These are phyloP conservation scores for Rhynchospora tenuis DNA, from an alignment of 176 grass and related monocot genomes.

Conservation along the genomic window DNA sequence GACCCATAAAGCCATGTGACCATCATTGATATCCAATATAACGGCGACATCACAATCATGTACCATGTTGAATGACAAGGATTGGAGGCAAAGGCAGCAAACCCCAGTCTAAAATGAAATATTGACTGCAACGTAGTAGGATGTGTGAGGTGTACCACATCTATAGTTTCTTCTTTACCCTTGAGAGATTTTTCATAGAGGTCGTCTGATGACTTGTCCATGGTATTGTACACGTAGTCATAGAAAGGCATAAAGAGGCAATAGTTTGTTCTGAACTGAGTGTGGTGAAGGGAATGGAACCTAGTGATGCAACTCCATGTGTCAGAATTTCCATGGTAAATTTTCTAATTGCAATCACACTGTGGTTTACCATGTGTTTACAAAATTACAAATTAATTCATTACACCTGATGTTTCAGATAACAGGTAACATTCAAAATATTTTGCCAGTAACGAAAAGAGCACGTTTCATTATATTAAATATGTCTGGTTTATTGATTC, in stretches of 20 bases:
- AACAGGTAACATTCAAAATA: neutral
- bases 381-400: neutral
- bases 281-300: conserved; percentile 95
- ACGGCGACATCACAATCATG: conserved; percentile 45
- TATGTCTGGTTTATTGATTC: neutral
- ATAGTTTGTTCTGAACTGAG: conserved; percentile 81
- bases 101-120: conserved; percentile 67
- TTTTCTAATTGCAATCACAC: neutral
- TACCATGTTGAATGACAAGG: conserved; percentile 58
- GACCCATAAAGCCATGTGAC: conserved; percentile 49
- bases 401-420: neutral
- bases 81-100: conserved; percentile 63
- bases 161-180: conserved; percentile 38
- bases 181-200: conserved; percentile 65
- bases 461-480: neutral
- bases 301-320: conserved; percentile 22
- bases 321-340: neutral
- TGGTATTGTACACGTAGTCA: conserved; percentile 77
- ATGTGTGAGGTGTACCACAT: conserved; percentile 76
- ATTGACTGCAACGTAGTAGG: conserved; percentile 62
- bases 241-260: conserved; percentile 96
- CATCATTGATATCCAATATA: conserved; percentile 59
- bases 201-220: conserved; percentile 62
- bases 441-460: neutral
- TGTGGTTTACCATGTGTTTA: neutral